Evolutionary conservation across 306 rosid genomes (phyloP), one percentile per base, ranked within the genome.

Genomic region (Pterocarpus macrocarpus): DNA sequence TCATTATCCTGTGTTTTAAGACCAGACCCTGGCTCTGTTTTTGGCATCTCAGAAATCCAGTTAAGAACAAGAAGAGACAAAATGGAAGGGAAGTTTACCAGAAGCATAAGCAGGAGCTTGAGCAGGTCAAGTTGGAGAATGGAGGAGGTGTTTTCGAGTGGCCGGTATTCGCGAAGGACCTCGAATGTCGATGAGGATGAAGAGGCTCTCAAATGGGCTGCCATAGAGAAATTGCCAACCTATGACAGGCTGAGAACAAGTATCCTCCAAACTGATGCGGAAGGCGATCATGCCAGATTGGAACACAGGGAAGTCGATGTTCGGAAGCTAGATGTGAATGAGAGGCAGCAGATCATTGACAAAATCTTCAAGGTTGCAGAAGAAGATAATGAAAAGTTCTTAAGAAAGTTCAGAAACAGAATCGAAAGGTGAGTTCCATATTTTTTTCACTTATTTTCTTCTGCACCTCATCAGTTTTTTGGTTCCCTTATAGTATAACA

Each of bases 121-220:
- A 90, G 98, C 76, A 85, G 81, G 58, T 76, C 88, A 38, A 89
- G 92, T 50, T 91, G 97, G 97, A 80, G 82, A 78, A 82, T 86
- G 91, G 99, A 92, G 64, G 95, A 78, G n/a, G 93, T 91, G 70
- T 90, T 92, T 78, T 64, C 80, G 0, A 65, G 83, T 4, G 88
- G 85, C 0, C 36, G 85, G 47, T 83, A 84, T 33, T 95, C 98
- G 0, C 79, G 92, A 36, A 86, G 97, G 67, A 89, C 82, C 16
- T 76, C 82, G 2, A 85, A 47, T 1, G 80, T 64, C 8, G 92
- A 89, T 1, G 97, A 95, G 17, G 99, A 95, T 30, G 97, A 95
- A 78, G 99, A 95, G 71, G 92, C 99, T 75, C 89, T 95, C 7
- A 90, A 64, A 16, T 93, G 99, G 99, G 97, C 99, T 33, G 99